These are phyloP conservation scores for Angomonas ambiguus DNA, from an alignment of 208 protist genomes.

Conservation along the genomic window DNA sequence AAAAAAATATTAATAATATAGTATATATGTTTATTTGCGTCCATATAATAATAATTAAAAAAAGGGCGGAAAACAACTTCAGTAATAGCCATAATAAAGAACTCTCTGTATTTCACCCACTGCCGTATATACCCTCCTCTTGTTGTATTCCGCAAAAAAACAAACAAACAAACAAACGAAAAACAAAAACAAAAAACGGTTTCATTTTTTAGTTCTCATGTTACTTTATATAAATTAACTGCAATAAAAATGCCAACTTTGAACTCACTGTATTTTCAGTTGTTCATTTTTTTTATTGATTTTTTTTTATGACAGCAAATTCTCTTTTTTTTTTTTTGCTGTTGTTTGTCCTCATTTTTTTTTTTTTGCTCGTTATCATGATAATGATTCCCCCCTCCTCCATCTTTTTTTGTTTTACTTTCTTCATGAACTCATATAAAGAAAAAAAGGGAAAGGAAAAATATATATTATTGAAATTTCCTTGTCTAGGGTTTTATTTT, in stretches of 20 bases:
- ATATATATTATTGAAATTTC: not conserved
- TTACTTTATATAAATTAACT: not conserved
- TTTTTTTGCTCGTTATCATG: not conserved
- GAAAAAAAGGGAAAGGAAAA: not conserved
- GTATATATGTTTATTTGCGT: not conserved
- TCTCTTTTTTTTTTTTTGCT: conserved; percentile 12
- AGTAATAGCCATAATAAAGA: conserved; percentile 2
- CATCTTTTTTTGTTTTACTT: conserved; percentile 15
- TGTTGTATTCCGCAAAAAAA: not conserved
- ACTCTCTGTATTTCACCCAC: not conserved
- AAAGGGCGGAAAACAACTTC: not conserved
- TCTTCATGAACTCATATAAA: conserved; percentile 5
- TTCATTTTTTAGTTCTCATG: conserved; percentile 12
- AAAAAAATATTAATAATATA: not conserved
- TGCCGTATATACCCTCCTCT: not conserved
- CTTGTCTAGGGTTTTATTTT: conserved; percentile 10
- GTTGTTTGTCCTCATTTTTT: conserved; percentile 9
- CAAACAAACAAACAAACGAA: conserved; percentile 4
- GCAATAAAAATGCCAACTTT: not conserved
- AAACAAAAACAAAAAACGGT: conserved; percentile 2
- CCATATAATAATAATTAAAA: not conserved
- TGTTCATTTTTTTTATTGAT: conserved; percentile 7
- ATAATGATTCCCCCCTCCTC: conserved; percentile 3
- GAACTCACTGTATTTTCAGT: conserved; percentile 3
- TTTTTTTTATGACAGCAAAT: too few species aligned